Evolutionary conservation across 1,284 basidiomycete species (phyloP).

Genomic region (Puccinia hordei): DNA sequence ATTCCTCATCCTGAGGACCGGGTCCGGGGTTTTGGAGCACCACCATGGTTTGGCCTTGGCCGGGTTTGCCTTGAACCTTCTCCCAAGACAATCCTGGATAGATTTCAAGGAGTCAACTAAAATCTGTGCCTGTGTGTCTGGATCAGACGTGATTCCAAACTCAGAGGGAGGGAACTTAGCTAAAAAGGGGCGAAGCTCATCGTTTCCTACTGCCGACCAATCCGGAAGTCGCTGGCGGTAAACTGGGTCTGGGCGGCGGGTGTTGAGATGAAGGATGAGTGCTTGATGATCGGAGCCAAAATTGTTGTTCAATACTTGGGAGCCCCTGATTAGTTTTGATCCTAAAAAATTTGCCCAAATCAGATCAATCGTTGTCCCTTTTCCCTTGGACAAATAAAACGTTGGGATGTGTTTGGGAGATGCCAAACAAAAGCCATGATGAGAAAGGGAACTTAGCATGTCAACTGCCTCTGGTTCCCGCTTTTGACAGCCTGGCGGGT

Average conservation of each 20-base stretch:
- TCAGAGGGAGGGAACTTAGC: too few relatives aligned
- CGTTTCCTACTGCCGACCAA: neutral
- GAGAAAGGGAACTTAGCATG: neutral
- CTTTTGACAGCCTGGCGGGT: neutral
- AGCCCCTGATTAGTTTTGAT: neutral
- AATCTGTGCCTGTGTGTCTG: neutral
- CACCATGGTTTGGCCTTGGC: slow-evolving; percentile 16
- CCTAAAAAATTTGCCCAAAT: neutral
- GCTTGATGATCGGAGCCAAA: neutral
- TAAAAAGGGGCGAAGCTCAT: neutral
- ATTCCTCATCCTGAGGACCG: neutral
- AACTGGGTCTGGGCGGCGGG: too few relatives aligned
- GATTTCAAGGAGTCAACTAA: neutral
- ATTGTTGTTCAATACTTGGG: neutral
- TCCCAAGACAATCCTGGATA: neutral
- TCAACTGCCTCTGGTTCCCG: neutral
- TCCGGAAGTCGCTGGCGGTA: neutral
- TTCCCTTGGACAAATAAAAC: neutral
- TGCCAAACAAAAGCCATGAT: neutral
- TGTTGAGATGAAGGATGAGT: neutral
- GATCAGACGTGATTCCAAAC: neutral
- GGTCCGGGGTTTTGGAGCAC: neutral
- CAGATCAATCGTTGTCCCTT: slow-evolving; percentile 8
- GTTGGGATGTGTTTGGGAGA: slow-evolving; percentile 17
- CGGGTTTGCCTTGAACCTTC: neutral